Conservation (phyloP, 2,329 filamentous ascomycete genomes). For the Botrytis elliptica region DNA sequence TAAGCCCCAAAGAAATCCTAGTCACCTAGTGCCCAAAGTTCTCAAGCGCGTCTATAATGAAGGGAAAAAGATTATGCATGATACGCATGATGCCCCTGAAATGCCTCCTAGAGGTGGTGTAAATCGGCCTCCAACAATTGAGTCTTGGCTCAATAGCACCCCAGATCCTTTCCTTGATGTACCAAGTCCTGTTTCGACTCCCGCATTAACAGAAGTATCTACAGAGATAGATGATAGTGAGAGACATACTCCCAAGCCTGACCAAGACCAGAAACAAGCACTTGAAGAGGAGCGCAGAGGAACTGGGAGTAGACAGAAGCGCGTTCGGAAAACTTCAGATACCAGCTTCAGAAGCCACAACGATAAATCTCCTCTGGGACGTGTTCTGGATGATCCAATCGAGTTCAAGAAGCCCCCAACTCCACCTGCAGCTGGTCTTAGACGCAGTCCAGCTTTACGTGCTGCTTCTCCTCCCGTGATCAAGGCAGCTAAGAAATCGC, state of each 20-base stretch:
- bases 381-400: conserved; percentile 11
- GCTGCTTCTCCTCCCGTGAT: conserved; percentile 45
- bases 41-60: conserved; percentile 64
- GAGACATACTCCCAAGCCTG: conserved; percentile 26
- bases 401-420: conserved; percentile 24
- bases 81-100: conserved; percentile 49
- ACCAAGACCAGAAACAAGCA: conserved; percentile 25
- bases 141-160: conserved; percentile 63
- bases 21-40: conserved; percentile 62
- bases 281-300: conserved; percentile 14
- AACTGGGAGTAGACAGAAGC: conserved; percentile 23
- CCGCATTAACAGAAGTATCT: conserved; percentile 31
- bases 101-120: conserved; percentile 48
- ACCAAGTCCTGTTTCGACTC: conserved; percentile 27
- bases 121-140: conserved; percentile 63
- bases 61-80: conserved; percentile 63
- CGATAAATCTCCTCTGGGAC: conserved; percentile 15
- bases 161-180: conserved; percentile 61
- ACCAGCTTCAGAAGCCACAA: conserved; percentile 1
- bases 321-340: conserved; percentile 31
- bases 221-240: conserved; percentile 37
- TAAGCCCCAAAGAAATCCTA: conserved; percentile 52
- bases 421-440: conserved; percentile 45
- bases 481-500: conserved; percentile 49
- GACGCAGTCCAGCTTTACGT: conserved; percentile 57